Evolutionary conservation across 1,139 yeast genomes (phyloP).

Genomic region (Tardiomyces digboiensis): DNA sequence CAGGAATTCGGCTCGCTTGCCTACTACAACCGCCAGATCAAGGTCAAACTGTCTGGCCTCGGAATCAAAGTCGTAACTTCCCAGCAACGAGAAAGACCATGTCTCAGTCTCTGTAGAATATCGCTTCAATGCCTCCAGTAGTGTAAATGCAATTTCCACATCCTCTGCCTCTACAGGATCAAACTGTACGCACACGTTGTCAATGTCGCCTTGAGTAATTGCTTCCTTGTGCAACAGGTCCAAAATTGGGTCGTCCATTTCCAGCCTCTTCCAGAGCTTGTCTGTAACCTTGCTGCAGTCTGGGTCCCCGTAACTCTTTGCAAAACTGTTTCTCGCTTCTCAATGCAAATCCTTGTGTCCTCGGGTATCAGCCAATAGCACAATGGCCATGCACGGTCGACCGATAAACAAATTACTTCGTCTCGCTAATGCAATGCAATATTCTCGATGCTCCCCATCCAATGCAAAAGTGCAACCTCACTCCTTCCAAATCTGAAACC

Average conservation of each 20-base stretch:
- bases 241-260: constrained; percentile 20
- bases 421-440: too few species aligned
- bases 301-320: too few species aligned
- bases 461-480: too few species aligned
- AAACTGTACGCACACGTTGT: constrained; percentile 16
- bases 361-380: too few species aligned
- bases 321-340: too few species aligned
- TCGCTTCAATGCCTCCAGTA: constrained; percentile 10
- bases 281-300: too few species aligned
- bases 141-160: constrained; percentile 2
- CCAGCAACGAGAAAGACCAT: constrained; percentile 22
- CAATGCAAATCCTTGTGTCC: too few species aligned
- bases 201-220: constrained; percentile 18
- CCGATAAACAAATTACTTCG: too few species aligned
- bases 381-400: too few species aligned
- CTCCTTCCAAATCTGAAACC: too few species aligned
- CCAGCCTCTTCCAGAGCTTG: too few species aligned
- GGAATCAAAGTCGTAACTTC: constrained; percentile 19
- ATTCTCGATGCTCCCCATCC: too few species aligned
- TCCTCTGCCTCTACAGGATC: constrained; percentile 13
- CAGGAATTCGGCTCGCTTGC: constrained; percentile 19
- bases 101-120: constrained; percentile 22
- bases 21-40: constrained; percentile 24
- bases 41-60: constrained; percentile 24
- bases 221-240: constrained; percentile 15